Base-by-base conservation (phyloP, 805 yeast species). In the Jamesozyma jinghongensis region DNA sequence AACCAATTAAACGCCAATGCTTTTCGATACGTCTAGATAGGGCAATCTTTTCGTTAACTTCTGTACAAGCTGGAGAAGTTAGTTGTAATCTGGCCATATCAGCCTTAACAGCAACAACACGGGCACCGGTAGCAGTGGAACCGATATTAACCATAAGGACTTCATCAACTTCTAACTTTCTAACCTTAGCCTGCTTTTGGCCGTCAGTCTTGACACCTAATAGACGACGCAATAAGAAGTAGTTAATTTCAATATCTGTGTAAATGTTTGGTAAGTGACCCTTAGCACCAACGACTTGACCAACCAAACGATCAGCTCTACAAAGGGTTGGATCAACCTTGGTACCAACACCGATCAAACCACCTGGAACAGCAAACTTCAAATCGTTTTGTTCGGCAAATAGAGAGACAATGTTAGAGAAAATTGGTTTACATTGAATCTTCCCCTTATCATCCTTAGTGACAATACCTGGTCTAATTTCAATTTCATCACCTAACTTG, bases 351-450 rank as follows among this genome's bases (percentile, higher is more conserved):
- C 99, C 99, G 57, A 92, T 94, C 63, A 92, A 77, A 49, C 99
- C 99, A 80, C 99, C 99, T 36, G 99, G 99, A 57, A 92, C 98
- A 44, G 99, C 99, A 59, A 90, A 92, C 66, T 92, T 92, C 67
- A 92, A 77, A 65, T 88, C 96, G 59, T 92, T 94, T 68, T 92
- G 88, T 69, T 92, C 99, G 44, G 99, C 97, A 63, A 88, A 90
- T 53, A 92, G 72, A 12, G 97, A 84, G 39, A 86, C 92, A 60
- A 92, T 86, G 58, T 86, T 81, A 42, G 97, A 87, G 71, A 83
- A 85, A 59, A 92, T 90, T 36, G 97, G 97, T 65, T 82, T 84
- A 74, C 97, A 88, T 70, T 83, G 95, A 56, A 90, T 85, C 65
- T 83, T 85, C 47, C 77, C 77, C 49, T 74, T 77, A 57, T 85